A percentile compares a stretch with the other conserved stretches of the same genome.
Conservation (phyloP, 2,329 filamentous ascomycete genomes). For the Anthostomella pinea region DNA sequence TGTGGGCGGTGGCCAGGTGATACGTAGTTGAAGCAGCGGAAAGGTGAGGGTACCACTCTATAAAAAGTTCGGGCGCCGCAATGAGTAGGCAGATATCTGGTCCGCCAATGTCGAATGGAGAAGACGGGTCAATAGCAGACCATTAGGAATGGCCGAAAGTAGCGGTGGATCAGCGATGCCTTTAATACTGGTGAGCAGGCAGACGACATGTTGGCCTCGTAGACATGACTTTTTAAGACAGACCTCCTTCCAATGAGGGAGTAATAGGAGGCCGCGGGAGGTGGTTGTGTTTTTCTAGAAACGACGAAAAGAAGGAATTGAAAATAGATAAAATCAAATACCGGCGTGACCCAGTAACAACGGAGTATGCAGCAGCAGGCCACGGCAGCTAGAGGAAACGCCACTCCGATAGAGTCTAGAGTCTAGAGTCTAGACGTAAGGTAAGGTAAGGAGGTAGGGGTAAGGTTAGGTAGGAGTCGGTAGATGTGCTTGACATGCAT, state of each 20-base stretch:
- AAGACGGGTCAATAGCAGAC: slow-evolving; percentile 14
- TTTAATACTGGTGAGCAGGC: slow-evolving; percentile 33
- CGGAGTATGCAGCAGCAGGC: slow-evolving; percentile 17
- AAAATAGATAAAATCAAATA: slow-evolving; percentile 7
- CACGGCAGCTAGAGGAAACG: slow-evolving; percentile 1
- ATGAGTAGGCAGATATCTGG: slow-evolving; percentile 17
- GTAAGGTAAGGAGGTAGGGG: not conserved
- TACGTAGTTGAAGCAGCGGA: slow-evolving; percentile 13
- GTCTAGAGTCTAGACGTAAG: too few species aligned
- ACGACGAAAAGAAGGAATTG: slow-evolving; percentile 7
- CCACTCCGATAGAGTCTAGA: too few species aligned
- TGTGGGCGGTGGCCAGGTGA: slow-evolving; percentile 8
- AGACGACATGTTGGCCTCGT: too few species aligned
- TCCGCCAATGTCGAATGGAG: slow-evolving; percentile 19
- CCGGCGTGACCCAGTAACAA: slow-evolving; percentile 23
- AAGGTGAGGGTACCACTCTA: slow-evolving; percentile 18
- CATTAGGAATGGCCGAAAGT: slow-evolving; percentile 16
- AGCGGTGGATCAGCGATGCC: slow-evolving; percentile 24
- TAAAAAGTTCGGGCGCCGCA: slow-evolving; percentile 19
- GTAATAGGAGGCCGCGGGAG: slow-evolving; percentile 14
- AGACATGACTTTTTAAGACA: slow-evolving; percentile 11
- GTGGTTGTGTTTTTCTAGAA: slow-evolving; percentile 7
- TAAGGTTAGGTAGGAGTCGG: not conserved
- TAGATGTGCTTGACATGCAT: not conserved
- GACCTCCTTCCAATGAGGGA: slow-evolving; percentile 19